Conservation (phyloP, 2,329 filamentous ascomycete genomes). For the Pseudocercospora ulei region DNA sequence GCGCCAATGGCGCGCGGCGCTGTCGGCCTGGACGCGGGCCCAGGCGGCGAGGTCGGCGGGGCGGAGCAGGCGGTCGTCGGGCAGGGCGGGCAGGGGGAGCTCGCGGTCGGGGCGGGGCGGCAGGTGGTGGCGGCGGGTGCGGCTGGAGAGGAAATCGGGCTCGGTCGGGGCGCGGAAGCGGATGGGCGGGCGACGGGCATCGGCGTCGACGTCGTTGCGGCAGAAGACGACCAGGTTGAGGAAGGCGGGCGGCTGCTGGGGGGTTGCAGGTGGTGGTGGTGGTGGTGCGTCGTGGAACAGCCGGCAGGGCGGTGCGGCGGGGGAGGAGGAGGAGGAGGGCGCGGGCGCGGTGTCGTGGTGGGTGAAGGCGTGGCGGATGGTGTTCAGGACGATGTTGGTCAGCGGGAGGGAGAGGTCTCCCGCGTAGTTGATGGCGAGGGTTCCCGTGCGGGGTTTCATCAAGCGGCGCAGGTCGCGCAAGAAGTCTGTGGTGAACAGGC, state of each 20-base stretch:
- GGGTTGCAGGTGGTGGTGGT: too few species aligned
- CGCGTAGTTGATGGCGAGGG: conserved; percentile 92
- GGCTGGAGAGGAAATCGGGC: conserved; percentile 62
- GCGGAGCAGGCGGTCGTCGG: conserved; percentile 46
- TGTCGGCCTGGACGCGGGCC: conserved; percentile 60
- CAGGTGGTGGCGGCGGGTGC: conserved; percentile 60
- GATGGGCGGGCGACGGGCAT: conserved; percentile 24
- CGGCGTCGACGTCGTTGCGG: conserved; percentile 40
- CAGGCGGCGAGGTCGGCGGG: conserved; percentile 58
- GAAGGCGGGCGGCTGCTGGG: too few species aligned
- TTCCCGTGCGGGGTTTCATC: conserved; percentile 60
- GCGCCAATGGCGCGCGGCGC: conserved; percentile 75
- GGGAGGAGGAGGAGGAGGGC: too few species aligned
- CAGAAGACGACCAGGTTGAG: conserved; percentile 97
- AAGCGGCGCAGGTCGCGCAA: conserved; percentile 59
- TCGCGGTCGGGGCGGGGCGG: conserved; percentile 62
- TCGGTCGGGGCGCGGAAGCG: conserved; percentile 57
- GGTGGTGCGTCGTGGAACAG: conserved; percentile 71
- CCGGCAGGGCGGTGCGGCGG: conserved; percentile 51
- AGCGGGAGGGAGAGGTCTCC: conserved; percentile 72
- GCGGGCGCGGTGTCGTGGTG: too few species aligned
- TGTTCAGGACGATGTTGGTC: conserved; percentile 68
- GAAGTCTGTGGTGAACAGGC: conserved; percentile 81
- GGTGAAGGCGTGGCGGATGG: conserved; percentile 65
- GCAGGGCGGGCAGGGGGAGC: conserved; percentile 28